Base-by-base conservation (phyloP, 2,329 filamentous ascomycete species). In the Clathrospora elynae region DNA sequence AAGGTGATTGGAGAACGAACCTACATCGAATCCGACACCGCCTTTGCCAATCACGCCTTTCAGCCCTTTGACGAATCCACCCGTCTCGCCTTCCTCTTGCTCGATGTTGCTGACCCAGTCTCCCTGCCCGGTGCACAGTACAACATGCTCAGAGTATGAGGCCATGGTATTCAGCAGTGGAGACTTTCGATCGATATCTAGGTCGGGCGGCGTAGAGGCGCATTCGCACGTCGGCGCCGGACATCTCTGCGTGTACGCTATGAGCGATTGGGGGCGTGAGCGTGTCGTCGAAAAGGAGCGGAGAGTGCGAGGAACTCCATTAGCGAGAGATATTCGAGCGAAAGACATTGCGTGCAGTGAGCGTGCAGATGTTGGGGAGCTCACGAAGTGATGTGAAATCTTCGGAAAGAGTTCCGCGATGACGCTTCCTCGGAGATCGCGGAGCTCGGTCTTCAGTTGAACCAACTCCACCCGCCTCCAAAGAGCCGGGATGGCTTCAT, bases 61-160 rank as follows among this genome's bases (percentile, higher is more conserved):
- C 45, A 96, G 68, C 41, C 88, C 84, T 24, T 85, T 83, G 5
- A 85, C 83, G 12, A 91, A 76, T 10, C 70, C 71, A 17, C 75
- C 66, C 4, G 60, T 66, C 2, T 72, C 66, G 22, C 71, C 66
- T 11, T 85, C 82, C 46, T 95, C 90, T 31, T 95, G 85, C 66
- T 95, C 90, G 50, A 96, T 95, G 43, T 82, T 81, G 62, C 87
- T 91, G 18, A 78, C 76, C 91, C 91, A 96, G 71, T 95, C 88
- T 19, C 78, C 73, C 48, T 83, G 82, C 4, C 89, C 90, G 0
- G 90, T 95, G 50, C 87, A 91, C 10, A 96, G 78, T 7, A 97
- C 71, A 3, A 96, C 80, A 57, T 96, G 90, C 69, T 95, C 86
- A 1, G 84, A 78, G 66, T 96, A 95, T 1, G 79, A 75, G 2